Base-by-base conservation (phyloP, 2,329 filamentous ascomycete species). In the Trichophyton verrucosum region DNA sequence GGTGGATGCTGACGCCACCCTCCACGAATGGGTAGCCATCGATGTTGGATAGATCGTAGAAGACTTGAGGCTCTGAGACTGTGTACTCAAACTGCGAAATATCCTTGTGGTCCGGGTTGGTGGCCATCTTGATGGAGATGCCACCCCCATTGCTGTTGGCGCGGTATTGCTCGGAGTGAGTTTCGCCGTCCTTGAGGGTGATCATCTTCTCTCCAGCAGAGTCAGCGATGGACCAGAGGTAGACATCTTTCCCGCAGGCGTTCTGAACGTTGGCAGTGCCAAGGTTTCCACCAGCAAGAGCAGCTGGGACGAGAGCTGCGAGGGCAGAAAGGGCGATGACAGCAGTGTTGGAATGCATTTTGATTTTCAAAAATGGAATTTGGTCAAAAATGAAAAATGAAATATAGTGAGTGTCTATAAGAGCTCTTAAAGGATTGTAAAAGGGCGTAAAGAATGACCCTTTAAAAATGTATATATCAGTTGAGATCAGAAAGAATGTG, bases 1-100 rank as follows among this genome's bases (percentile, higher is more conserved):
- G 71, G 53, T 68, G 55, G 59, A 76, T 71, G 51, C 66, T 65
- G 65, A 75, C 73, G 58, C 74, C 74, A 49, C 64, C 67, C 24
- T 69, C 60, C 58, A 68, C 68, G 67, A 75, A 75, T 57, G 68
- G 64, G 51, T 72, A 71, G 62, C 65, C 63, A 65, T 75, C 64
- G 62, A 75, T 73, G 66, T 69, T 73, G 60, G 73, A 75, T n/a
- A 74, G 65, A 63, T 75, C 73, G 70, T 72, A 75, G 69, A 65
- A 74, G 65, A 75, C 69, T 30, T 67, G 72, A 46, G 42, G 47
- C n/a, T 62, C 33, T 4, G 70, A 68, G 44, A 68, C 61, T 61
- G 72, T 75, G 68, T 75, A 75, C 66, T 75, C 72, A 65, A 74
- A 75, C 69, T 76, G 74, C n/a, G 76, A 72, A 53, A 76, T 70